Evolutionary conservation across 169 alveolate genomes (phyloP).

Genomic region (Cryptosporidium sp.): DNA sequence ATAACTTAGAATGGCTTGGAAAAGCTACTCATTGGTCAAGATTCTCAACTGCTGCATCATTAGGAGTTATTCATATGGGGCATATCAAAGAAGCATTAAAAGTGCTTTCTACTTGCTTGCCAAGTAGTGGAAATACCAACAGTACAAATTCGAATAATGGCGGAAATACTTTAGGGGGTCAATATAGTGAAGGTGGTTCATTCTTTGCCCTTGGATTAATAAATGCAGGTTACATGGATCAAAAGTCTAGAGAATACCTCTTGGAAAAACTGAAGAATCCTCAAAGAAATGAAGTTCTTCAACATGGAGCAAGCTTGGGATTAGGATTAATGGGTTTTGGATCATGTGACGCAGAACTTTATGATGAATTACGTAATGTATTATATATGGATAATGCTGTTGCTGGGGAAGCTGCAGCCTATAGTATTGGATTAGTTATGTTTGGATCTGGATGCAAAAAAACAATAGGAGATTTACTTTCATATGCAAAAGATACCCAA

Average conservation of each 20-base stretch:
- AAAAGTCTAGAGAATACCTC: conserved; percentile 84
- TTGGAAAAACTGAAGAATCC: conserved; percentile 85
- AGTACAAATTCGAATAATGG: conserved; percentile 62
- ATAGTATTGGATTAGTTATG: conserved; percentile 95
- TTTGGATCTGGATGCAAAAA: conserved; percentile 89
- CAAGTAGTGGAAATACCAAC: conserved; percentile 6
- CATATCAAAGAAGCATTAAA: conserved; percentile 75
- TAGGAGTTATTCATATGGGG: conserved; percentile 96
- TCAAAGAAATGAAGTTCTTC: conserved; percentile 88
- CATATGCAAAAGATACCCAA: conserved; percentile 96
- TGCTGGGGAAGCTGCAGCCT: conserved; percentile 98
- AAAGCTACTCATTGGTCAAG: conserved; percentile 91
- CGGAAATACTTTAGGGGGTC: conserved; percentile 78
- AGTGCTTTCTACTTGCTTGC: conserved; percentile 78
- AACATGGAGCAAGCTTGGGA: conserved; percentile 98
- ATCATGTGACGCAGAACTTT: conserved; percentile 82
- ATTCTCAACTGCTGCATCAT: conserved; percentile 96
- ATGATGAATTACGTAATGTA: conserved; percentile 90
- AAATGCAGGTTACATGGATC: conserved; percentile 90
- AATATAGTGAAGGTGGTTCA: conserved; percentile 97
- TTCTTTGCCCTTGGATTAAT: conserved; percentile 96
- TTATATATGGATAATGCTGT: conserved; percentile 94
- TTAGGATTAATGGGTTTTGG: conserved; percentile 95
- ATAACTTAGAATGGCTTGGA: conserved; percentile 95
- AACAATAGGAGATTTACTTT: conserved; percentile 91